phyloP scores from a whole-genome alignment of 1,284 basidiomycete genomes.

The Trametes polyzona region DNA sequence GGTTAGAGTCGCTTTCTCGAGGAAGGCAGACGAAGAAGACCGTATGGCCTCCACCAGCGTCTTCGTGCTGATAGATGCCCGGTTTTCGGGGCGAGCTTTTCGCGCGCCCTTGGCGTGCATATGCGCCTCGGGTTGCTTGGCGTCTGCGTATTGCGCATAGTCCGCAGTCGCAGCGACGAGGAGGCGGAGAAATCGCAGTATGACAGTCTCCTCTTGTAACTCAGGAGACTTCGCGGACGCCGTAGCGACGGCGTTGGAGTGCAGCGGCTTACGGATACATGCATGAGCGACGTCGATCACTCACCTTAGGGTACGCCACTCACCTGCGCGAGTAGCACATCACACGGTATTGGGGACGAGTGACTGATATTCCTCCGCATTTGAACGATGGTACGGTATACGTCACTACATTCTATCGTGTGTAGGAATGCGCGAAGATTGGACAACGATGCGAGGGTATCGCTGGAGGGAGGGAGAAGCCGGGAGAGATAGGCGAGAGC shows the following conservation, averaged over 20 bases:
- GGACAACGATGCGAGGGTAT: neutral
- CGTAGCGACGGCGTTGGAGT: constrained; percentile 1
- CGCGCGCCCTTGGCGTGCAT: neutral
- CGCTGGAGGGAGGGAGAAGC: constrained; percentile 12
- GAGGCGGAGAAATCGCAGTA: constrained; percentile 13
- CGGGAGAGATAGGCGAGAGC: constrained; percentile 19
- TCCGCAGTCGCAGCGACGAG: constrained; percentile 12
- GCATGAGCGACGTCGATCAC: constrained; percentile 18
- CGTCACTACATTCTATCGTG: constrained; percentile 23
- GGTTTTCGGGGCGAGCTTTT: constrained; percentile 6
- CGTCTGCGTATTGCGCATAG: neutral
- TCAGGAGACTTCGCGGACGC: neutral
- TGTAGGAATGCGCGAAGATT: constrained; percentile 14
- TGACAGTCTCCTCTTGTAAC: neutral
- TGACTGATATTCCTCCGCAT: constrained; percentile 23
- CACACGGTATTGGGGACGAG: constrained; percentile 17
- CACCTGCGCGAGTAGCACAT: constrained; percentile 27
- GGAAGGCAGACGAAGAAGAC: constrained; percentile 3
- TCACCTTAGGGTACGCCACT: constrained; percentile 23
- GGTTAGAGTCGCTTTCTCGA: neutral
- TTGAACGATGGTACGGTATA: constrained; percentile 24
- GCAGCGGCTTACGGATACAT: constrained; percentile 21
- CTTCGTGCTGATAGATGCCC: constrained; percentile 1
- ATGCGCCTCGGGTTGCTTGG: neutral
- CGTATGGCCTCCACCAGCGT: constrained; percentile 9